phyloP scores from a whole-genome alignment of 306 rosid species.

The Lathyrus aphaca region DNA sequence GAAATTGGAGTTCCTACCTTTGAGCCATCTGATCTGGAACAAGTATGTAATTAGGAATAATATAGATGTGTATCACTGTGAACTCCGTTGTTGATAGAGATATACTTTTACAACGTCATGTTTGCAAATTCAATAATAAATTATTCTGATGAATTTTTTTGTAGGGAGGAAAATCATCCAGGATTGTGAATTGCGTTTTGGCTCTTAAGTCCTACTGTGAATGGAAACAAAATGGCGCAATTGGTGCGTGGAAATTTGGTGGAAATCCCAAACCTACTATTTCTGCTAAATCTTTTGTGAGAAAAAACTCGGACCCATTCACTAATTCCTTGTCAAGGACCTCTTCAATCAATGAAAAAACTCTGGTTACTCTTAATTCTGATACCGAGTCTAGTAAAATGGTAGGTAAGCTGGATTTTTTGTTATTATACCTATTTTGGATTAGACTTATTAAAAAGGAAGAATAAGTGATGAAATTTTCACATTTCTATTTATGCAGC shows the following conservation, averaged over 20 bases:
- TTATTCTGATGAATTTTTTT: constrained; percentile 5
- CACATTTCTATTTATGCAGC: constrained; percentile 49
- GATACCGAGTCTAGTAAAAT: constrained; percentile 67
- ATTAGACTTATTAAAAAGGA: constrained; percentile 32
- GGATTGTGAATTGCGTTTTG: constrained; percentile 79
- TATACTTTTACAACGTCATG: background rate
- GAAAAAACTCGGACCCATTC: constrained; percentile 89
- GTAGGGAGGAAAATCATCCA: constrained; percentile 90
- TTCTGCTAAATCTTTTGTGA: constrained; percentile 66
- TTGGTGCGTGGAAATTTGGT: constrained; percentile 90
- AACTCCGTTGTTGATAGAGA: constrained; percentile 17
- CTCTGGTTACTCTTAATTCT: constrained; percentile 43
- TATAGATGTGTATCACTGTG: constrained; percentile 3
- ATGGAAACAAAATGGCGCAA: constrained; percentile 81
- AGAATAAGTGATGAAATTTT: constrained; percentile 17
- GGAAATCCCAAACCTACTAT: constrained; percentile 68
- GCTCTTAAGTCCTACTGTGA: constrained; percentile 83
- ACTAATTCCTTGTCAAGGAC: constrained; percentile 74
- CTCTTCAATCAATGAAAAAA: constrained; percentile 69
- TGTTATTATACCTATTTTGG: constrained; percentile 25
- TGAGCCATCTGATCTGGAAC: constrained; percentile 99
- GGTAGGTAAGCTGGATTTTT: constrained; percentile 67
- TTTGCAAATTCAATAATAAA: constrained; percentile 8
- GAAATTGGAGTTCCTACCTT: constrained; percentile 89
- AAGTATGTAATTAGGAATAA: constrained; percentile 53